phyloP scores from a whole-genome alignment of 2,329 filamentous ascomycete genomes.

The Ascochyta fabae region DNA sequence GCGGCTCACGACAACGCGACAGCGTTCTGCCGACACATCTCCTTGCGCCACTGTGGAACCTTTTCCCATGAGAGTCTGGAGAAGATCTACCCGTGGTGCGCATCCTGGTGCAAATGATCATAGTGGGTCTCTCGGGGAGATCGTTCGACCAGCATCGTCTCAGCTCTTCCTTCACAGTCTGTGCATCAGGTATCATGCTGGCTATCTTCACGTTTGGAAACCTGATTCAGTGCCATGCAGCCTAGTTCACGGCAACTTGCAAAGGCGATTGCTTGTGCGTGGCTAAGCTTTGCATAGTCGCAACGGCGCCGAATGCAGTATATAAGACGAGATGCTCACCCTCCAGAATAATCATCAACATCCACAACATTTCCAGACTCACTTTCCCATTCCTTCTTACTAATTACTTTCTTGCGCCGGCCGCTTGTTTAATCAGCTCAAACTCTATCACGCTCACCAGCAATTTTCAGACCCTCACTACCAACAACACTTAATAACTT shows the following conservation, averaged over 20 bases:
- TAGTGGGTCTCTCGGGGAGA: conserved; percentile 17
- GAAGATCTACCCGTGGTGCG: conserved; percentile 28
- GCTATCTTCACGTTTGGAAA: conserved; percentile 21
- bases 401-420: conserved; percentile 47
- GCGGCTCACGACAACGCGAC: conserved; percentile 29
- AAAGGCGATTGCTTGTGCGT: conserved; percentile 36
- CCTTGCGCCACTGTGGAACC: conserved; percentile 11
- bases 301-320: conserved; percentile 19
- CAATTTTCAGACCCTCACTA: conserved; percentile 20
- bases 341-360: conserved; percentile 32
- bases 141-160: conserved; percentile 40
- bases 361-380: conserved; percentile 40
- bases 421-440: conserved; percentile 41
- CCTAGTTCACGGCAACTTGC: conserved; percentile 7
- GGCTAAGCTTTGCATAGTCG: conserved; percentile 37
- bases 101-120: conserved; percentile 18
- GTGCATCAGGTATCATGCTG: conserved; percentile 33
- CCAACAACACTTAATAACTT: conserved; percentile 18
- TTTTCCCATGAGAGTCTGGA: conserved; percentile 21
- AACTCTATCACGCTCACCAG: conserved; percentile 21
- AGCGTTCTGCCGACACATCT: conserved; percentile 25
- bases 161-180: conserved; percentile 23
- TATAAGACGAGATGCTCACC: conserved; percentile 33
- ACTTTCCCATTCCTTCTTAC: conserved; percentile 32
- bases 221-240: conserved; percentile 13